Evolutionary conservation across 108 stramenopile species (phyloP), one percentile per base, ranked within the genome.

Genomic region (Nitzschia sp.): DNA sequence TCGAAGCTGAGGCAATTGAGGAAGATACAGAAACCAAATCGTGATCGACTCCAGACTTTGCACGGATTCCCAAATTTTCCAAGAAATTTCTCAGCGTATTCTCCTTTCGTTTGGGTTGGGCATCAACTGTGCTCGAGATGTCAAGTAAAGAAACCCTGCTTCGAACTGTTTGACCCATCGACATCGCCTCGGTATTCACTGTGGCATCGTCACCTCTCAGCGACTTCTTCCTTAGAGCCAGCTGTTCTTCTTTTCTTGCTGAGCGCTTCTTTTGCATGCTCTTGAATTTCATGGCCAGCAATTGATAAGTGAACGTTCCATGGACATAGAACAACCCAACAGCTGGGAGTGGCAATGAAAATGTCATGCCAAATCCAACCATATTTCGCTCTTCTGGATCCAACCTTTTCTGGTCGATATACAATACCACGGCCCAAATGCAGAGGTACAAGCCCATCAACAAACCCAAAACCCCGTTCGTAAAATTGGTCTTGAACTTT

Each of bases 401-500:
- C 17, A 17, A 17, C 46, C 6, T 15, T 17, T 17, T 15, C 17
- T 48, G 14, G n/a, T 48, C n/a, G 1, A 17, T 48, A 48, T 17
- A 48, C n/a, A 48, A 17, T 2, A 17, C 14, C 17, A 48, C 17
- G 46, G n/a, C 14, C 46, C 46, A 48, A 17, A 17, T 17, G 6
- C 46, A 48, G 5, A 48, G 17, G 46, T 48, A 48, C 14, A 48
- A 6, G n/a, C 46, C 46, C 17, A 48, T 15, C 17, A 48, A 6
- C 46, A 48, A 48, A 6, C 46, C 46, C 14, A 48, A 17, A 15
- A 48, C 6, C 46, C 46, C 46, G 6, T 48, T 48, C 6, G 46
- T 48, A 6, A 48, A 48, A 48, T 48, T 48, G 14, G 46, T 48
- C 6, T 48, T 48, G 46, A 48, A 48, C 17, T 48, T 48, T 48